Conservation (phyloP, 371 early-diverging fungal species). For the Caulochytrium protostelioides region DNA sequence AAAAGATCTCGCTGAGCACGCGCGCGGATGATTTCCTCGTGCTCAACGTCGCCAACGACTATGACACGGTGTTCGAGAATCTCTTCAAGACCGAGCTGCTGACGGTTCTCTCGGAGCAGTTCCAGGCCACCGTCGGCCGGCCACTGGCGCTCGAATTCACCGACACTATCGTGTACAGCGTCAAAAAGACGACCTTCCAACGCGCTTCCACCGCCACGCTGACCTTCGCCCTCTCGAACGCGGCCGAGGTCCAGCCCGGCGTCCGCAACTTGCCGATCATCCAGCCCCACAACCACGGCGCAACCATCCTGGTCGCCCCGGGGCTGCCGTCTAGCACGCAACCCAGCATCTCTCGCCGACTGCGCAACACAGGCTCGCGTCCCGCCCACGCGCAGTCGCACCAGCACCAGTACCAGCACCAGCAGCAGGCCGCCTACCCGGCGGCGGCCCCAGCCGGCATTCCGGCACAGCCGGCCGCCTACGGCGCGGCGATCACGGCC, state of each 20-base stretch:
- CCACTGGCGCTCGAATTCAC: slow-evolving; percentile 12
- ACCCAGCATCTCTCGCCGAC: neutral
- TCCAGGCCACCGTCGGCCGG: slow-evolving; percentile 6
- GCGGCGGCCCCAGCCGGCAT: no score
- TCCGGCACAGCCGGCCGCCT: neutral
- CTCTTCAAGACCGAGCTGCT: slow-evolving; percentile 71
- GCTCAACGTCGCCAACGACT: slow-evolving; percentile 35
- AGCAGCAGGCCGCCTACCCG: no score
- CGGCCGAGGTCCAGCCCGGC: no score
- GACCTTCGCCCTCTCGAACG: slow-evolving; percentile 18
- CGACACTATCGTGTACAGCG: slow-evolving; percentile 24
- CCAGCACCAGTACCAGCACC: no score
- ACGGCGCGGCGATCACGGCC: neutral
- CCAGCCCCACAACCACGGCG: slow-evolving; percentile 16
- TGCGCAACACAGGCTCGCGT: slow-evolving; percentile 8
- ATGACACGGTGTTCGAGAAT: slow-evolving; percentile 38
- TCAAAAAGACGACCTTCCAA: slow-evolving; percentile 34
- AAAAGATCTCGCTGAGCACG: slow-evolving; percentile 15
- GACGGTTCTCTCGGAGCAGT: slow-evolving; percentile 27
- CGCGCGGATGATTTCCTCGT: slow-evolving; percentile 63
- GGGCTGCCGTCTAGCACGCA: slow-evolving; percentile 12
- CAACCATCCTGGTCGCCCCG: slow-evolving; percentile 18
- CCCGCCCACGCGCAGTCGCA: slow-evolving; percentile 3
- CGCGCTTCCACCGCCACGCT: slow-evolving; percentile 16
- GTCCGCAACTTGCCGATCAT: slow-evolving; percentile 9